A percentile compares a stretch with the other conserved stretches of the same genome.
phyloP scores from a whole-genome alignment of 768 basidiomycete genomes.

The Lyophyllum semitale region DNA sequence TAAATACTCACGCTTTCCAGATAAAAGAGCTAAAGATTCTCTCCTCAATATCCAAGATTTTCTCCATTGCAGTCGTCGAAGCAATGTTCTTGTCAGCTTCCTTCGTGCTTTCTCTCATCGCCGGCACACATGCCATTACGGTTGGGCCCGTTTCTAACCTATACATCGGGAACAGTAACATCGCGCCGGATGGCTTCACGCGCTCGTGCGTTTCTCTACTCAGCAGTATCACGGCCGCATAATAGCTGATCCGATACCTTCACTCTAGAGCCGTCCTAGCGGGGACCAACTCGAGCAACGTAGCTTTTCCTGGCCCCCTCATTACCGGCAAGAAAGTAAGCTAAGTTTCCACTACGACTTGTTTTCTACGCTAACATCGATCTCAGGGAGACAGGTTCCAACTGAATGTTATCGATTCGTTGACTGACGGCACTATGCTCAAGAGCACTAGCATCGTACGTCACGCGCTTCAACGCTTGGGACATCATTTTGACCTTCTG shows the following conservation, averaged over 20 bases:
- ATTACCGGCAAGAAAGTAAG: slow-evolving; percentile 34
- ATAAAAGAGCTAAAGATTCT: not conserved
- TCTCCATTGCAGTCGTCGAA: not conserved
- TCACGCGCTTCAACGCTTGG: not conserved
- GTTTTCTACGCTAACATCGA: not conserved
- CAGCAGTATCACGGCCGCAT: not conserved
- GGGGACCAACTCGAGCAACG: slow-evolving; percentile 6
- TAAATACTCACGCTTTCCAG: not conserved
- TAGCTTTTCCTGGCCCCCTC: slow-evolving; percentile 19
- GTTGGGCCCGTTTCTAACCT: slow-evolving; percentile 34
- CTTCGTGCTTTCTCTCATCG: not conserved
- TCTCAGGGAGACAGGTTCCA: slow-evolving; percentile 41
- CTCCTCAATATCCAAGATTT: not conserved
- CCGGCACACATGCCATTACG: slow-evolving; percentile 1
- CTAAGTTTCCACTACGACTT: not conserved
- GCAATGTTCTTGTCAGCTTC: not conserved
- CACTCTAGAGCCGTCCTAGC: slow-evolving; percentile 24
- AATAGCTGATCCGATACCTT: not conserved
- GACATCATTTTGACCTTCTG: not conserved
- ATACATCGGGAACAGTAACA: slow-evolving; percentile 39
- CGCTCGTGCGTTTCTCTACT: slow-evolving; percentile 13
- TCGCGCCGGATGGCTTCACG: slow-evolving; percentile 50
- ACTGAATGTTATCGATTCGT: slow-evolving; percentile 48
- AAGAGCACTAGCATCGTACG: slow-evolving; percentile 52
- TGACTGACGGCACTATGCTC: slow-evolving; percentile 21